Base-by-base conservation (phyloP, 805 yeast genomes). In the Tetrapisispora nanseiensis region DNA sequence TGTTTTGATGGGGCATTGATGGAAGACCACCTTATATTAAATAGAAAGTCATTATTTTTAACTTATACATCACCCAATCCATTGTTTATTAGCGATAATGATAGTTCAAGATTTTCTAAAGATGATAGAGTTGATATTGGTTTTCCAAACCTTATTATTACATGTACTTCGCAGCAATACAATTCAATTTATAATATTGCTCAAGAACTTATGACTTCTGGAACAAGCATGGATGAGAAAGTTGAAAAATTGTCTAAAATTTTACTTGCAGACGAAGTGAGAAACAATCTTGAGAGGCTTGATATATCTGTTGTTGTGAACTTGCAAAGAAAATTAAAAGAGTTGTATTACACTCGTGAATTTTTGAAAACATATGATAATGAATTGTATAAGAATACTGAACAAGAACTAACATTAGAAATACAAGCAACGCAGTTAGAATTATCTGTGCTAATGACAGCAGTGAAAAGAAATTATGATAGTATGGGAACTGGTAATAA, bases 91-190 rank as follows among this genome's bases (percentile, higher is more conserved):
- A 62, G 63, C 19, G 65, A 61, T 21, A 56, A 59, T 19, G 51
- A 50, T n/a, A 44, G 39, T 2, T 39, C 47, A 6, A 40, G 46
- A 1, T 42, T 57, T 4, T 52, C 63, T 4, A 55, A 48, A 18
- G 63, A 63, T 41, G 50, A 65, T 7, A 51, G 50, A 13, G 49
- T 63, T 16, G 50, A 63, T 21, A 45, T 65, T 18, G 68, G 66
- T 26, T 57, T 67, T 26, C 77, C 76, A 2, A 70, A 71, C 37
- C 63, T 80, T 24, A 63, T 67, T n/a, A 56, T 79, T 18, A 67
- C 74, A 1, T 76, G 78, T 3, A 75, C 75, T 6, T 72, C 82
- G 13, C 62, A 63, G 31, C 87, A 80, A 50, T 80, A 78, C 52
- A 66, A 64, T 38, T 65, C 77, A 0, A 59, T 78, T 3, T 76